Conservation (phyloP, 495 filamentous ascomycete genomes). For the Pyrenula massariospora region DNA sequence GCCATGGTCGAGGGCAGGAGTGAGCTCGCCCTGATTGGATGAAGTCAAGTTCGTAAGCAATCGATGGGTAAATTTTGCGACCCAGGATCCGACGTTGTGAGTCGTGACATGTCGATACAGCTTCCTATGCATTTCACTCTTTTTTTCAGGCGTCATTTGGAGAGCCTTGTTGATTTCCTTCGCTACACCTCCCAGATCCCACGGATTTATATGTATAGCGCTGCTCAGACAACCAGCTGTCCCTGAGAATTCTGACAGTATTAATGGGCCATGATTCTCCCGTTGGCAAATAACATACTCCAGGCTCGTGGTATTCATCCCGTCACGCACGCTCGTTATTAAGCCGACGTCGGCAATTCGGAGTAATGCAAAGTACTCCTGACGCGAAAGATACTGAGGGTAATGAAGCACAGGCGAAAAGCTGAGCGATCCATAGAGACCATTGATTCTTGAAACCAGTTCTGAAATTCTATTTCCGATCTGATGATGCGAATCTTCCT, state of each 20-base stretch:
- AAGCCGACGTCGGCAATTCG: constrained; percentile 78
- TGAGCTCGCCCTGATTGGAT: constrained; percentile 60
- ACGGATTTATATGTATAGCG: constrained; percentile 91
- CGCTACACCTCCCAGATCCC: constrained; percentile 74
- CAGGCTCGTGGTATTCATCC: constrained; percentile 92
- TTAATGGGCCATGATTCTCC: constrained; percentile 70
- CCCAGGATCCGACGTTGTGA: constrained; percentile 77
- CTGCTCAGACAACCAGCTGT: constrained; percentile 74
- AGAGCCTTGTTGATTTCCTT: constrained; percentile 68
- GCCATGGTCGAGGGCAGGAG: constrained; percentile 65
- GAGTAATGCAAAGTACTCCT: constrained; percentile 85
- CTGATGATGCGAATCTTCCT: constrained; percentile 55
- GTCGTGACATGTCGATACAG: constrained; percentile 76
- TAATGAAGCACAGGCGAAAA: constrained; percentile 87
- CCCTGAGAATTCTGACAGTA: constrained; percentile 91
- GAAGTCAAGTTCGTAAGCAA: constrained; percentile 68
- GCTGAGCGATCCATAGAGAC: constrained; percentile 70
- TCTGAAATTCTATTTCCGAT: constrained; percentile 77
- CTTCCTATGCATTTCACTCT: constrained; percentile 32
- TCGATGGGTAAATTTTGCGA: constrained; percentile 58
- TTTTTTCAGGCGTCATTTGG: constrained; percentile 53
- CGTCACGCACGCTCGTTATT: constrained; percentile 85
- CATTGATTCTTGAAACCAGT: constrained; percentile 81
- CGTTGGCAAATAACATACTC: constrained; percentile 90
- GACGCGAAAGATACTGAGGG: constrained; percentile 73